These are phyloP conservation scores for Mitragyna speciosa DNA, from an alignment of 257 asterid species.

Conservation along the genomic window DNA sequence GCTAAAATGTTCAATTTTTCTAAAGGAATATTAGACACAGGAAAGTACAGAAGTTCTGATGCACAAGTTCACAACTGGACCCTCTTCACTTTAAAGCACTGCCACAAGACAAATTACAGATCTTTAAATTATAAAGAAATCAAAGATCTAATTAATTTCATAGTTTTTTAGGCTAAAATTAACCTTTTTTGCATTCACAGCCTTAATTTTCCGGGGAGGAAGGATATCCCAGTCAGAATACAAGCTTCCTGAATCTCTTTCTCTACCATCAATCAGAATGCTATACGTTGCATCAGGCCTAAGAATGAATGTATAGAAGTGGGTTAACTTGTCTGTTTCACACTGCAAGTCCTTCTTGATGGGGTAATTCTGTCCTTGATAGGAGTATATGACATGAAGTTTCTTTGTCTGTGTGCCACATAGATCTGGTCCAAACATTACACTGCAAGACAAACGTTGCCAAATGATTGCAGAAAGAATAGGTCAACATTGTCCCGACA, in stretches of 20 bases:
- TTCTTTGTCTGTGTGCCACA: conserved; percentile 95
- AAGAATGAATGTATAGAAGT: conserved; percentile 85
- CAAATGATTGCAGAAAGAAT: neutral
- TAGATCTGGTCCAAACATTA: conserved; percentile 98
- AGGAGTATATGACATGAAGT: conserved; percentile 74
- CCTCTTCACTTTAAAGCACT: neutral
- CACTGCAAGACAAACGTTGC: conserved; percentile 45
- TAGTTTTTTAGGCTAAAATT: conserved; percentile 10
- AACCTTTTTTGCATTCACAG: conserved; percentile 69
- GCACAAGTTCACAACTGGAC: neutral
- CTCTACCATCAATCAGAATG: conserved; percentile 78
- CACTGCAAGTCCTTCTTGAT: conserved; percentile 87
- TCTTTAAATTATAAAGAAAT: neutral
- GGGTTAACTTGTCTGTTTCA: conserved; percentile 90
- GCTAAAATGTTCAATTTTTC: neutral
- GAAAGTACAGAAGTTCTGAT: neutral
- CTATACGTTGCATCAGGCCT: conserved; percentile 88
- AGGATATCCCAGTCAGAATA: conserved; percentile 93
- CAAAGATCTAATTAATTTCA: neutral
- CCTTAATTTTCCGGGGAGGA: conserved; percentile 86
- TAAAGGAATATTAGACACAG: neutral
- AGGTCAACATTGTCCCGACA: neutral
- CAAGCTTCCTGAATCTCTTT: conserved; percentile 87
- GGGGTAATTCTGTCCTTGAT: conserved; percentile 86
- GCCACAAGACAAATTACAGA: neutral